A percentile compares a stretch with the other conserved stretches of the same genome.
These are phyloP conservation scores for Apiotrichum gamsii DNA, from an alignment of 1,284 basidiomycete species.

Conservation along the genomic window DNA sequence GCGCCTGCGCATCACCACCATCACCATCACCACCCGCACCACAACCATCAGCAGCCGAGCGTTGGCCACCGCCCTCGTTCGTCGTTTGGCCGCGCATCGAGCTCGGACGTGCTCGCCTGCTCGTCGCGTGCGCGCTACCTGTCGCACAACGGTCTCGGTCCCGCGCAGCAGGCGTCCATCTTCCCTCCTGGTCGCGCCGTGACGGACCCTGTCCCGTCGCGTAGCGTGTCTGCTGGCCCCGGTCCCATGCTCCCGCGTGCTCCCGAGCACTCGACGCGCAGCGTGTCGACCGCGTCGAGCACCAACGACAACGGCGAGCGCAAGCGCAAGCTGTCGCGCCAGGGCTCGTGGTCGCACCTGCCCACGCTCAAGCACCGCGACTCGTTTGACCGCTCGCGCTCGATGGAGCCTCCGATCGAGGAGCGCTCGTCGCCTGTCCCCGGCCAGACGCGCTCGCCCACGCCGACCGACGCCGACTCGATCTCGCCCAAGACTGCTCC, in stretches of 20 bases:
- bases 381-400: conserved; percentile 19
- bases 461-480: conserved; percentile 14
- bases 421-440: conserved; percentile 14
- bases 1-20: too few species aligned
- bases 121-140: conserved; percentile 20
- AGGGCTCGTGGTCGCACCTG: conserved; percentile 19
- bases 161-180: not conserved
- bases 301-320: not conserved
- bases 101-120: conserved; percentile 17
- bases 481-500: conserved; percentile 12
- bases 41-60: too few species aligned
- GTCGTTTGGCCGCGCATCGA: conserved; percentile 18
- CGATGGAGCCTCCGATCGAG: conserved; percentile 5
- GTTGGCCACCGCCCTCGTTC: conserved; percentile 13
- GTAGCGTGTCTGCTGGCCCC: conserved; percentile 15
- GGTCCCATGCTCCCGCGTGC: not conserved
- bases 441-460: conserved; percentile 15
- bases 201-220: conserved; percentile 16
- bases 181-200: conserved; percentile 11
- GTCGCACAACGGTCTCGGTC: conserved; percentile 4
- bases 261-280: conserved; percentile 1
- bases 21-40: too few species aligned
- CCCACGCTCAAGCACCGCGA: conserved; percentile 18
- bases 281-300: not conserved
- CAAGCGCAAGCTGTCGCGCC: conserved; percentile 20